These are phyloP conservation scores for Aspergillus sp. DNA, from an alignment of 2,329 filamentous ascomycete species.

Conservation along the genomic window DNA sequence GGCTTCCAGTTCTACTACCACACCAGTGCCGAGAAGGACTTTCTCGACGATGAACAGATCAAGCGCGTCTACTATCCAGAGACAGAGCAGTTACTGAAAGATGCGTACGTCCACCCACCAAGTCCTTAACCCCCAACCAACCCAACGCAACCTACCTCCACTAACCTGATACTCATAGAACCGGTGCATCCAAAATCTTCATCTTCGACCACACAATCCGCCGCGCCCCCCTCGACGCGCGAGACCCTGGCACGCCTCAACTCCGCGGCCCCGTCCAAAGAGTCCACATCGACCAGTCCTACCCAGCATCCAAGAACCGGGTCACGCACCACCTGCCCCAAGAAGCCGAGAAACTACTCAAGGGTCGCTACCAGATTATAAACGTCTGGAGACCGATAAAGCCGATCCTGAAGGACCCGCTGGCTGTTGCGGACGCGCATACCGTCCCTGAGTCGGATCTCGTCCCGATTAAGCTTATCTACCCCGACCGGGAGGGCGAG, in stretches of 20 bases:
- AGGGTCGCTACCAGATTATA: conserved; percentile 50
- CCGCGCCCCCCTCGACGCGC: conserved; percentile 33
- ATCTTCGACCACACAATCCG: conserved; percentile 55
- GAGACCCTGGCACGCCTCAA: conserved; percentile 30
- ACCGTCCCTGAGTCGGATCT: conserved; percentile 54
- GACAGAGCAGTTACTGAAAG: conserved; percentile 48
- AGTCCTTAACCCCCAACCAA: not conserved
- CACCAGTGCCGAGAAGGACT: conserved; percentile 36
- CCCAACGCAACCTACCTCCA: not conserved
- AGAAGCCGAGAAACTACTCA: conserved; percentile 44
- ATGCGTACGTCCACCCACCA: conserved; percentile 26
- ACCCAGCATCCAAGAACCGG: conserved; percentile 43
- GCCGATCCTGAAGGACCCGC: conserved; percentile 54
- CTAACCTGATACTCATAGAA: conserved; percentile 20
- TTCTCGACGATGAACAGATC: conserved; percentile 45
- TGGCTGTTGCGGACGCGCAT: conserved; percentile 54
- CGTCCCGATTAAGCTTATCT: conserved; percentile 51
- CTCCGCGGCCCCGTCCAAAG: conserved; percentile 49
- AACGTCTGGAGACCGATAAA: conserved; percentile 55
- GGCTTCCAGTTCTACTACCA: conserved; percentile 49
- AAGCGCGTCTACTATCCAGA: conserved; percentile 47
- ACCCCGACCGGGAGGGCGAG: conserved; percentile 53
- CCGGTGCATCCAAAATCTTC: conserved; percentile 45
- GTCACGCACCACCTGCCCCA: conserved; percentile 47
- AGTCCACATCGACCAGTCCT: conserved; percentile 55